Evolutionary conservation across 2,329 filamentous ascomycete genomes (phyloP), one percentile per base, ranked within the genome.

Genomic region (Beauveria australis): DNA sequence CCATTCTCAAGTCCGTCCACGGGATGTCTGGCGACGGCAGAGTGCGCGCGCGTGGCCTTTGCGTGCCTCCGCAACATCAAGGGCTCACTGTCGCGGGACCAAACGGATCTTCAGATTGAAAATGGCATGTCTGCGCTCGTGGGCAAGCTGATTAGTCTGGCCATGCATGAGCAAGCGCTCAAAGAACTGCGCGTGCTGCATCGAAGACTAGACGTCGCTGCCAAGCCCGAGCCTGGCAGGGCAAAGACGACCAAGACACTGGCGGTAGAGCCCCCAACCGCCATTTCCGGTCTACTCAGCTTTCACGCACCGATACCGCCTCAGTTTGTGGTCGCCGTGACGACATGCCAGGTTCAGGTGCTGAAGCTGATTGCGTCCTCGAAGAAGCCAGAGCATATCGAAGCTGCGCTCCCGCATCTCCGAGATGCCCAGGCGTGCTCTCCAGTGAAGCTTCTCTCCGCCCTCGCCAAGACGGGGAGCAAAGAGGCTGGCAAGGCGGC

Each of bases 31-130:
- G 78, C 85, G 1, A 81, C 79, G 0, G 85, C 87, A 14, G 88
- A 92, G 73, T 92, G 89, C 67, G 82, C 86, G 7, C 81, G 88
- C 10, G 72, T 83, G 30, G 88, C 87, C 1, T 90, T 92, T 67
- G 75, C 80, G 7, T 85, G 83, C 54, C 75, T 92, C 44, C 79
- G 87, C 54, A 77, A 79, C 30, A 67, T 85, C 26, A 82, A 88
- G 55, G 76, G 80, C 28, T 74, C 80, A 1, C 74, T 81, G 6
- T 77, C 80, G 9, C 74, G 84, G 10, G 74, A 80, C 10, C 75
- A 86, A n/a, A 80, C 84, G 1, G 79, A 82, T 49, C 74, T 89
- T 44, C 88, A 92, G 68, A 72, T 92, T 4, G 89, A 92, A 69
- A 85, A 79, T 62, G 89, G 89, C 59, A 89, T 90, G 79, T 82